phyloP scores from a whole-genome alignment of 371 early-diverging fungal species.

The Fennellomyces sp. region DNA sequence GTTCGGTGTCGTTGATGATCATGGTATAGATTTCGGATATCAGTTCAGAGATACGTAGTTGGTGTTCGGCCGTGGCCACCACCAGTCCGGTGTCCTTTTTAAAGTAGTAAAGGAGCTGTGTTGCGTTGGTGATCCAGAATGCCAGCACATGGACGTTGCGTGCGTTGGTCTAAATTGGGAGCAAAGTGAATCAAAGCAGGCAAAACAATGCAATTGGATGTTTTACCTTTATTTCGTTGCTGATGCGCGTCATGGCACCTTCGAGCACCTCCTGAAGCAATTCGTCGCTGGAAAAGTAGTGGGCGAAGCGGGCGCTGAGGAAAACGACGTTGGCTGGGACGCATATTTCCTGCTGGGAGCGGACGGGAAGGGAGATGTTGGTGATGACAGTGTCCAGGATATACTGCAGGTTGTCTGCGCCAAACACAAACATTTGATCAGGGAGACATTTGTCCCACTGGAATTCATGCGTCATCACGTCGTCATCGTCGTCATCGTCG shows the following conservation, averaged over 20 bases:
- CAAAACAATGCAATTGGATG: constrained; percentile 2
- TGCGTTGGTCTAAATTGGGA: constrained; percentile 26
- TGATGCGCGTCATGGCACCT: constrained; percentile 64
- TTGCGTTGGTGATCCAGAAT: constrained; percentile 82
- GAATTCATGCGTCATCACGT: constrained; percentile 55
- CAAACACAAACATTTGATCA: constrained; percentile 93
- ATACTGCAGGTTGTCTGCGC: constrained; percentile 63
- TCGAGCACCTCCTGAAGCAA: constrained; percentile 71
- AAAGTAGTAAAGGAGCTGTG: constrained; percentile 79
- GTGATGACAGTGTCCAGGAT: constrained; percentile 75
- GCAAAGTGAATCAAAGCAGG: background rate
- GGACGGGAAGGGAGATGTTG: constrained; percentile 58
- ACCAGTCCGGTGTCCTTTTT: constrained; percentile 78
- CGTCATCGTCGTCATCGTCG: constrained; percentile 25
- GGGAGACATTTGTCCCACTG: constrained; percentile 78
- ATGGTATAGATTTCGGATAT: constrained; percentile 71
- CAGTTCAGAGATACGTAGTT: constrained; percentile 69
- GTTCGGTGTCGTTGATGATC: constrained; percentile 62
- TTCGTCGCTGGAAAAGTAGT: constrained; percentile 74
- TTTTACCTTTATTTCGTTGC: constrained; percentile 51
- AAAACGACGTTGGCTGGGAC: constrained; percentile 87
- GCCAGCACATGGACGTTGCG: constrained; percentile 56
- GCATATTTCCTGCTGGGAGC: constrained; percentile 60
- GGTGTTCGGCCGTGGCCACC: constrained; percentile 59
- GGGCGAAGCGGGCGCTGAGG: constrained; percentile 86